These are phyloP conservation scores for Emergomyces africanus DNA, from an alignment of 2,329 filamentous ascomycete genomes.

Conservation along the genomic window DNA sequence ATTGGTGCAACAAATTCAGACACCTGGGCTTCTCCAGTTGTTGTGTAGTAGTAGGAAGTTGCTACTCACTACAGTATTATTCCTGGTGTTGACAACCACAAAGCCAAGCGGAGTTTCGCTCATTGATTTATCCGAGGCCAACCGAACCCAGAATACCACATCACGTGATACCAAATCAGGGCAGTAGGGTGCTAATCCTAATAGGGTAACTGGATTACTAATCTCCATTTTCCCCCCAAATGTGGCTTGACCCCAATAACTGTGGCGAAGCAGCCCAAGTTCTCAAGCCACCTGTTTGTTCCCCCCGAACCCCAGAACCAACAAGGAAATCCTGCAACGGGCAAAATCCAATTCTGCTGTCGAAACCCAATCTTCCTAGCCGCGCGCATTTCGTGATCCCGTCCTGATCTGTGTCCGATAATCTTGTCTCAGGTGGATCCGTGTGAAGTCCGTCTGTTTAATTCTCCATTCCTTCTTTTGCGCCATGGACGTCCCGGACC, in stretches of 20 bases:
- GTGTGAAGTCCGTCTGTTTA: neutral
- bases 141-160: slow-evolving; percentile 14
- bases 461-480: neutral
- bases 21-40: neutral
- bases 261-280: neutral
- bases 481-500: slow-evolving; percentile 71
- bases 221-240: neutral
- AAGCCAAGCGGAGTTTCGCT: neutral
- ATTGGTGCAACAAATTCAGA: neutral
- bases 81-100: no score
- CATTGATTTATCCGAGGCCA: slow-evolving; percentile 15
- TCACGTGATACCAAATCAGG: neutral
- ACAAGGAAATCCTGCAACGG: neutral
- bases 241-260: neutral
- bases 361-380: neutral
- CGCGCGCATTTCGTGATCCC: neutral
- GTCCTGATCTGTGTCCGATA: neutral
- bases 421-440: neutral
- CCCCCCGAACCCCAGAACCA: neutral
- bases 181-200: no score
- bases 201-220: neutral
- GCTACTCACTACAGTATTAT: no score
- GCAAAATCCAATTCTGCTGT: neutral
- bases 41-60: no score
- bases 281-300: neutral